phyloP scores from a whole-genome alignment of 352 stramenopile species.

The Blastocystis sp. region DNA sequence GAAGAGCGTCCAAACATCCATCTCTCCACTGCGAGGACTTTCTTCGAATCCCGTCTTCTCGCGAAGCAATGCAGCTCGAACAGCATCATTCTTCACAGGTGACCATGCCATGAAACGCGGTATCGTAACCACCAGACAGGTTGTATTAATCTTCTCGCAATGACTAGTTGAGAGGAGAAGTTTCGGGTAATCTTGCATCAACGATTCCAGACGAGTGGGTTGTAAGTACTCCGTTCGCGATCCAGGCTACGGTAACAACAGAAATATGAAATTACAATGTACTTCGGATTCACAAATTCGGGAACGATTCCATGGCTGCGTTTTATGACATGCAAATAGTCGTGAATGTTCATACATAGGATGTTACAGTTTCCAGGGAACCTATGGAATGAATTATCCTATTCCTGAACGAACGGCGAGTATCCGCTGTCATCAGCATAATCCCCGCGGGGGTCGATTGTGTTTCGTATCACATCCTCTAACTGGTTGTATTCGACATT shows the following conservation, averaged over 20 bases:
- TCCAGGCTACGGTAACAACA: constrained; percentile 65
- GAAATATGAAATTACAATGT: constrained; percentile 69
- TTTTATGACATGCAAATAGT: constrained; percentile 68
- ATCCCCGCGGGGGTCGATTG: constrained; percentile 65
- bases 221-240: constrained; percentile 78
- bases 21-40: constrained; percentile 44
- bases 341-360: constrained; percentile 71
- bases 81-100: constrained; percentile 60
- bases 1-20: constrained; percentile 1
- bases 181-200: constrained; percentile 86
- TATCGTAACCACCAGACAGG: constrained; percentile 69
- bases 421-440: constrained; percentile 64
- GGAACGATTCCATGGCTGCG: constrained; percentile 70
- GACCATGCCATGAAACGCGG: constrained; percentile 71
- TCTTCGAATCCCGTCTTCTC: constrained; percentile 56
- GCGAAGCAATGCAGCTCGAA: constrained; percentile 57
- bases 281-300: constrained; percentile 88
- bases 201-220: constrained; percentile 78
- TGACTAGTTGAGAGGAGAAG: constrained; percentile 63
- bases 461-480: constrained; percentile 71
- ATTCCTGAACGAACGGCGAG: not conserved
- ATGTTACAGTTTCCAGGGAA: constrained; percentile 81
- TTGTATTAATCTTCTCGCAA: constrained; percentile 66
- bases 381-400: not conserved
- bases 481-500: constrained; percentile 38